Percentiles rank a stretch among this genome's conserved stretches.
phyloP scores from a whole-genome alignment of 192 early-diverging fungal species.

The Linnemannia elongata region DNA sequence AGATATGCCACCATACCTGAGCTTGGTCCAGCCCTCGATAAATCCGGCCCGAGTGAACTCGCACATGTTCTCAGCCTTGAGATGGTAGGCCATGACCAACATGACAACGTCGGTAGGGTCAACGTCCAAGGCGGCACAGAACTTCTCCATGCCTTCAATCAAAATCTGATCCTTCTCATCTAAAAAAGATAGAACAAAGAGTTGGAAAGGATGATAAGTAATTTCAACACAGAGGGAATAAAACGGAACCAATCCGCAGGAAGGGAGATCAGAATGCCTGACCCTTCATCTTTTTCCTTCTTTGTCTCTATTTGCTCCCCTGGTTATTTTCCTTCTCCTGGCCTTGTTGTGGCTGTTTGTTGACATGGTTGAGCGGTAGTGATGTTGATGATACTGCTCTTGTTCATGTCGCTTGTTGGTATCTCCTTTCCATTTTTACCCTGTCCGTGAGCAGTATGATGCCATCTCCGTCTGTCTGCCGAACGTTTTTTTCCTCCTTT shows the following conservation, averaged over 20 bases:
- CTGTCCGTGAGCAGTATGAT: not conserved
- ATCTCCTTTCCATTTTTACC: not conserved
- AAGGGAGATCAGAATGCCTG: not conserved
- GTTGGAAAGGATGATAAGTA: not conserved
- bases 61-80: slow-evolving; percentile 79
- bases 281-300: not conserved
- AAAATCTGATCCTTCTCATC: slow-evolving; percentile 73
- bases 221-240: not conserved
- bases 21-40: slow-evolving; percentile 77
- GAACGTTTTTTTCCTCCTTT: not conserved
- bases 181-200: slow-evolving; percentile 47
- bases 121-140: slow-evolving; percentile 78
- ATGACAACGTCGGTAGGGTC: slow-evolving; percentile 82
- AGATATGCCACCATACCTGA: slow-evolving; percentile 55
- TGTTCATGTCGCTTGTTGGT: not conserved
- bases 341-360: not conserved
- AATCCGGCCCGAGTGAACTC: slow-evolving; percentile 81
- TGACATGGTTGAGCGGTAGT: not conserved
- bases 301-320: not conserved
- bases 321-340: not conserved
- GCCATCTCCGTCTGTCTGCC: not conserved
- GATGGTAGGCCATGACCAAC: slow-evolving; percentile 77
- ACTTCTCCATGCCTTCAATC: slow-evolving; percentile 79
- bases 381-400: not conserved
- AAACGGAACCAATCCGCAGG: slow-evolving; percentile 6